Evolutionary conservation across 2,329 filamentous ascomycete genomes (phyloP), one percentile per base, ranked within the genome.

Genomic region (Plectosphaerella cucumerina): DNA sequence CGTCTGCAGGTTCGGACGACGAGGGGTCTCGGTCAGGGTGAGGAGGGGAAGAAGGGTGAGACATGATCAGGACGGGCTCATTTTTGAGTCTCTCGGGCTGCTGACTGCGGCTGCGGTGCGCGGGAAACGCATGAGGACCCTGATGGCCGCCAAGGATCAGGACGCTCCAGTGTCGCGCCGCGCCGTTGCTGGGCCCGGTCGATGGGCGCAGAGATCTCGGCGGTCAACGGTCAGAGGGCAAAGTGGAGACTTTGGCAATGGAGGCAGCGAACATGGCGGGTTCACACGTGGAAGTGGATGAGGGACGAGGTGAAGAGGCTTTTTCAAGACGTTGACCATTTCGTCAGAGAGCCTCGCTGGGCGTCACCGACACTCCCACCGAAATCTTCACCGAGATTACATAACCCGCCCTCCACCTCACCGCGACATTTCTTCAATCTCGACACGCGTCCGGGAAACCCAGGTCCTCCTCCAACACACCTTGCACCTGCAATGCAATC

Each of bases 401-500:
- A 18, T 42, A 42, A 42, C 2, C 39, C 17, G 12, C 39, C 35
- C 35, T 18, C 17, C 5, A 10, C 35, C 6, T 37, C 39, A 42
- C 18, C n/a, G 10, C 39, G n/a, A n/a, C n/a, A n/a, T n/a, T n/a
- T n/a, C n/a, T 9, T 18, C 39, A 42, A 18, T 39, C 21, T 20
- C 45, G 45, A 23, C 22, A 47, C 6, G 54, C 53, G 1, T 56
- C 48, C 0, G 69, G 69, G 44, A 74, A 43, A 1, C 66, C 42
- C n/a, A n/a, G n/a, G 12, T 31, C 8, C 1, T 66, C 67, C 48
- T 64, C 64, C 0, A 70, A 51, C 0, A 51, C 59, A 0, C 65
- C 62, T 55, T 70, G 67, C 55, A 72, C 67, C 59, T 70, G 67
- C 46, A 65, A 39, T 1, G 63, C 65, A 21, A 65, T 47, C 1